phyloP scores from a whole-genome alignment of 345 rosid species.

The Theobroma cacao region DNA sequence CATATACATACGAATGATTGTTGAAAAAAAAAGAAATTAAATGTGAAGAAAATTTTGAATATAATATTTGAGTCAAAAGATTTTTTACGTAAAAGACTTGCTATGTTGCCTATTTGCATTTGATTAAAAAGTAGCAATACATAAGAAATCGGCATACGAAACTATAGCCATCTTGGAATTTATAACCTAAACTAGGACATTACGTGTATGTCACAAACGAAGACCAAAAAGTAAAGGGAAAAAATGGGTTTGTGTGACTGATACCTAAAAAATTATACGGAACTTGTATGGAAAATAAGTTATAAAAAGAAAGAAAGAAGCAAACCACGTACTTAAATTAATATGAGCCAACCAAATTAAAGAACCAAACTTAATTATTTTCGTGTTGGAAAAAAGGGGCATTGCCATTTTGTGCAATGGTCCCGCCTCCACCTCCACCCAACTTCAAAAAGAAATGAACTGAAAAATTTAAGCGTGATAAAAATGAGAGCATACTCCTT shows the following conservation, averaged over 20 bases:
- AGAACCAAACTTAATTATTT: not conserved
- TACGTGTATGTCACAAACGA: not conserved
- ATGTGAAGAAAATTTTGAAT: not conserved
- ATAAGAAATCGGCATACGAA: not conserved
- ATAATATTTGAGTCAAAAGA: not conserved
- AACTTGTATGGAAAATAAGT: not conserved
- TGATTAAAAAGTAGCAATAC: no score
- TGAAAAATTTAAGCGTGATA: not conserved
- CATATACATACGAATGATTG: not conserved
- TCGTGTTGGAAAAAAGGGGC: not conserved
- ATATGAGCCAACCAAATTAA: not conserved
- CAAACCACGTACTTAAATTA: not conserved
- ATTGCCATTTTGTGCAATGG: not conserved
- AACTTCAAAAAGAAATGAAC: not conserved
- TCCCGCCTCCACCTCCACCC: constrained; percentile 1
- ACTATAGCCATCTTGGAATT: not conserved
- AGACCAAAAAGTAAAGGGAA: not conserved
- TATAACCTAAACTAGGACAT: not conserved
- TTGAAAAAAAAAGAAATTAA: no score
- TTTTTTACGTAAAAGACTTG: not conserved
- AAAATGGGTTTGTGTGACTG: no score
- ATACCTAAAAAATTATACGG: not conserved
- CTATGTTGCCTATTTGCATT: no score
- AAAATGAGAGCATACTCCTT: not conserved
- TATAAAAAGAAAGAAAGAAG: not conserved